These are phyloP conservation scores for Fraxinus xanthoxyloides DNA, from an alignment of 305 asterid species.

Conservation along the genomic window DNA sequence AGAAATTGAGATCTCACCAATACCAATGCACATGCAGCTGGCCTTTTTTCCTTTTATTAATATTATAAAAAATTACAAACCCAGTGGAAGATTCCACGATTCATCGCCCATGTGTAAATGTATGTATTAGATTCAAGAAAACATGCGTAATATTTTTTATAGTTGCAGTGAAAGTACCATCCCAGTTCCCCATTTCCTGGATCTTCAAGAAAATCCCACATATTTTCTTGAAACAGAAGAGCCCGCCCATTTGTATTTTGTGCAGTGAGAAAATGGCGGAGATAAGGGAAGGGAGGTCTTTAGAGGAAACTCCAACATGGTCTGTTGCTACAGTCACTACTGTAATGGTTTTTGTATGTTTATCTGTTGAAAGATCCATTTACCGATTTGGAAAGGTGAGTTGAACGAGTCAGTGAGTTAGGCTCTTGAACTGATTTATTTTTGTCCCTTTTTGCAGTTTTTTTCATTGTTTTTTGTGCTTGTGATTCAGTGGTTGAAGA, in stretches of 20 bases:
- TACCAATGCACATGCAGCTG: slow-evolving; percentile 34
- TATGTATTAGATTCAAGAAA: slow-evolving; percentile 10
- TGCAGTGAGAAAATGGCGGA: slow-evolving; percentile 34
- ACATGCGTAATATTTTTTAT: background rate
- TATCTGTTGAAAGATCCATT: slow-evolving; percentile 75
- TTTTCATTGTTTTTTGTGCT: background rate
- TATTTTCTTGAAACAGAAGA: background rate
- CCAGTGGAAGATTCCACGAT: slow-evolving; percentile 22
- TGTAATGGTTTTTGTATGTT: slow-evolving; percentile 82
- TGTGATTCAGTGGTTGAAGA: slow-evolving; percentile 71
- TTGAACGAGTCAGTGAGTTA: background rate
- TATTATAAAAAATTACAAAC: background rate
- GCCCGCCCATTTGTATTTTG: background rate
- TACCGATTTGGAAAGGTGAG: slow-evolving; percentile 82
- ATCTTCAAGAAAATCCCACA: slow-evolving; percentile 12
- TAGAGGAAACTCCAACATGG: slow-evolving; percentile 93
- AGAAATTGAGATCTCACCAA: slow-evolving; percentile 29
- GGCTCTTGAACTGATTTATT: background rate
- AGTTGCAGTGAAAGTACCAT: background rate
- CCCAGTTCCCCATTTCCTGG: slow-evolving; percentile 28
- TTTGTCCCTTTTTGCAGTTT: background rate
- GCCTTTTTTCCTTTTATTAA: background rate
- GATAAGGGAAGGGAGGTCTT: slow-evolving; percentile 77
- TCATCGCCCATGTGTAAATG: slow-evolving; percentile 6
- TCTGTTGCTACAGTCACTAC: slow-evolving; percentile 95